A percentile compares a stretch with the other conserved stretches of the same genome.
Evolutionary conservation across 73 alveolate species (phyloP).

Genomic region (Tetrahymena borealis): DNA sequence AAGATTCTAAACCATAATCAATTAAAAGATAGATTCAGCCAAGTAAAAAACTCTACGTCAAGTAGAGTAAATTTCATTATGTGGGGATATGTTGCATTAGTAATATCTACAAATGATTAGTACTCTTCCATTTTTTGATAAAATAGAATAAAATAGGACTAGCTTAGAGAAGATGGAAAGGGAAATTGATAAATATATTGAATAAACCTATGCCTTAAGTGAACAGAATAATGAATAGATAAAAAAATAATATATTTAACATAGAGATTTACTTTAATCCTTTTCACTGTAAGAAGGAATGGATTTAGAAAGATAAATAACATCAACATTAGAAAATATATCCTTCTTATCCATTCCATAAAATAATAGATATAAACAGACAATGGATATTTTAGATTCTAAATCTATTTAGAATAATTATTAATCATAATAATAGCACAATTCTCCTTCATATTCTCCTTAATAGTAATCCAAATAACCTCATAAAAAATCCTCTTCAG

Average conservation of each 20-base stretch:
- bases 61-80: neutral
- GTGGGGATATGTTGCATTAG: neutral
- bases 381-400: neutral
- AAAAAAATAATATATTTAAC: neutral
- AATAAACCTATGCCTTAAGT: neutral
- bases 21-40: neutral
- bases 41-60: neutral
- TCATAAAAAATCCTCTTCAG: neutral
- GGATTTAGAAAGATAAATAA: neutral
- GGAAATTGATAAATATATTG: neutral
- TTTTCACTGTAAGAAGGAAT: neutral
- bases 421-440: neutral
- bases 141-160: neutral
- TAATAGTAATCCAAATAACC: neutral
- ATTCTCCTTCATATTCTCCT: neutral
- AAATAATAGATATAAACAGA: neutral
- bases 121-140: neutral
- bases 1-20: neutral
- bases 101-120: neutral
- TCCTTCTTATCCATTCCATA: neutral
- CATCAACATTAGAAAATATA: neutral
- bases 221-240: neutral
- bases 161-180: neutral
- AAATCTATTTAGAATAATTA: too few relatives aligned
- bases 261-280: neutral